Conservation (phyloP, 495 filamentous ascomycete species). For the Talaromyces stipitatus region DNA sequence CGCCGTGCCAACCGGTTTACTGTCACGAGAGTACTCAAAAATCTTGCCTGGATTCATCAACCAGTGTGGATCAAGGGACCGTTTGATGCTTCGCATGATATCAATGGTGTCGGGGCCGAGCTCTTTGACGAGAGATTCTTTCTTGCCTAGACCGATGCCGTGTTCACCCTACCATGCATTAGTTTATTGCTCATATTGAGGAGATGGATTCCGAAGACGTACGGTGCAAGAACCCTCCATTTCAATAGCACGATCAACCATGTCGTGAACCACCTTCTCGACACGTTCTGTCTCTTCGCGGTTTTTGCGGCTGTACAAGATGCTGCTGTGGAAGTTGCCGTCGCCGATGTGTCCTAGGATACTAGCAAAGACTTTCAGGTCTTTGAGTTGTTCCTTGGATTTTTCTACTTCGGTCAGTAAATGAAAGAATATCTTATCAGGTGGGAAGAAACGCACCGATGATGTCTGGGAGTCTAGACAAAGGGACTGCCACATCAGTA, state of each 20-base stretch:
- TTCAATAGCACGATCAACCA: constrained; percentile 79
- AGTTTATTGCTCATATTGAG: not conserved
- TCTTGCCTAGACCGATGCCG: constrained; percentile 84
- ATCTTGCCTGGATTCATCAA: constrained; percentile 92
- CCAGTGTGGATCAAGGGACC: constrained; percentile 80
- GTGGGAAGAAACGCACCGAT: constrained; percentile 60
- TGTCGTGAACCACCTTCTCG: constrained; percentile 73
- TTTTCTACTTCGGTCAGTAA: constrained; percentile 44
- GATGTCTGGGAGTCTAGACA: constrained; percentile 79
- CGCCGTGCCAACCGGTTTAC: not conserved
- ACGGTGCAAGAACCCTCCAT: constrained; percentile 92
- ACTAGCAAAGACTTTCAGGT: constrained; percentile 74
- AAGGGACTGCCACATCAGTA: constrained; percentile 85
- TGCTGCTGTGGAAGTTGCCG: constrained; percentile 87
- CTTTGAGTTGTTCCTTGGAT: constrained; percentile 83
- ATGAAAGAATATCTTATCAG: no score
- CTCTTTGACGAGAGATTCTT: constrained; percentile 69
- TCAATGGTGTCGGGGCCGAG: constrained; percentile 73
- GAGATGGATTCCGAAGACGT: constrained; percentile 13
- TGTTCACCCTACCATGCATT: constrained; percentile 58
- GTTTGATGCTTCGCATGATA: constrained; percentile 81
- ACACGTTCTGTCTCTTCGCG: constrained; percentile 62
- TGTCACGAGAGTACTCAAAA: constrained; percentile 43
- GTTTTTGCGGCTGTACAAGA: constrained; percentile 69
- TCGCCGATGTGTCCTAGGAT: constrained; percentile 83